Percentiles rank a stretch among this genome's conserved stretches.
Conservation (phyloP, 306 rosid genomes). For the Quercus cerris region DNA sequence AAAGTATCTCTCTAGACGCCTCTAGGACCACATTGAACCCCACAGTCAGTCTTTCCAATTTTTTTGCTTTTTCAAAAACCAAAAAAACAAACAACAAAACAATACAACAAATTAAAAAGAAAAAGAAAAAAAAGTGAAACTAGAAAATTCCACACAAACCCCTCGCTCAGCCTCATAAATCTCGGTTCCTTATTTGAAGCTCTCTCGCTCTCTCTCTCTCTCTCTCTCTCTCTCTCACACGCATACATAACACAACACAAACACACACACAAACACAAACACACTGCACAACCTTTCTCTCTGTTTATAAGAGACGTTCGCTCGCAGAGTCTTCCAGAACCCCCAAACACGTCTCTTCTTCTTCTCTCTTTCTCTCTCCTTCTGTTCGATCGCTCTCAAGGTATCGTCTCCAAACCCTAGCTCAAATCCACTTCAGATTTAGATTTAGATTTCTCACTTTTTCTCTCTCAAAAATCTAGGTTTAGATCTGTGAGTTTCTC, state of each 20-base stretch:
- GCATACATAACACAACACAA: too few relatives aligned
- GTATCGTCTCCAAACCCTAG: slow-evolving; percentile 23
- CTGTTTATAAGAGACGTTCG: background rate
- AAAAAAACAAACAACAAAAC: background rate
- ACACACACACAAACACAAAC: too few relatives aligned
- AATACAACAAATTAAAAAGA: background rate
- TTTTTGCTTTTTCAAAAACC: background rate
- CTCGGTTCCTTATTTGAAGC: too few relatives aligned
- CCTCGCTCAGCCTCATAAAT: slow-evolving; percentile 21
- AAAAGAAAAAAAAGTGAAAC: background rate
- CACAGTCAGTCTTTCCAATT: background rate
- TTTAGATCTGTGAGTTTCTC: slow-evolving; percentile 50
- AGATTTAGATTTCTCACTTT: background rate
- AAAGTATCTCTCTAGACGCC: slow-evolving; percentile 33
- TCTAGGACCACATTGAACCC: slow-evolving; percentile 28
- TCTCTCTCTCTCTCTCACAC: too few relatives aligned
- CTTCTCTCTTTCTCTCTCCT: background rate
- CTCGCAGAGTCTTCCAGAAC: slow-evolving; percentile 47
- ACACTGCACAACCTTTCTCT: background rate
- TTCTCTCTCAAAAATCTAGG: background rate
- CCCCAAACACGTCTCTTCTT: background rate
- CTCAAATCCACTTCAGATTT: slow-evolving; percentile 13
- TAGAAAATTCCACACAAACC: slow-evolving; percentile 29
- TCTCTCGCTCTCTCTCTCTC: too few relatives aligned
- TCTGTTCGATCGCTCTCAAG: slow-evolving; percentile 32